A percentile compares a stretch with the other conserved stretches of the same genome.
Conservation (phyloP, 495 filamentous ascomycete species). For the Paragyromitra xinjiangensis region DNA sequence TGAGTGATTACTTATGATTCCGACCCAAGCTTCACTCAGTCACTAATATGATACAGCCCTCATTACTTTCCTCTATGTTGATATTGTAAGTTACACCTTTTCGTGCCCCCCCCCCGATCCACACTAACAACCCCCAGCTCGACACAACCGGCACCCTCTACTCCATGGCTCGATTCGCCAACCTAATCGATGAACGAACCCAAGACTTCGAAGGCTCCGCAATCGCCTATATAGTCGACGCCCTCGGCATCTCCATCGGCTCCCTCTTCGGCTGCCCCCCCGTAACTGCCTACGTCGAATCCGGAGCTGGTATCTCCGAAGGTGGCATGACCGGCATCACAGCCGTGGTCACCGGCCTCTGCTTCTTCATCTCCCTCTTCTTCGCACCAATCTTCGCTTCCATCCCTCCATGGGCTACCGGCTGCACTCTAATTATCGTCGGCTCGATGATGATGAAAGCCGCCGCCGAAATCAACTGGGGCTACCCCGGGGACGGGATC, state of each 20-base stretch:
- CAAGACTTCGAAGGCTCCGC: constrained; percentile 80
- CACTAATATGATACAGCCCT: constrained; percentile 63
- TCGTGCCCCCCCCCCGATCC: neutral
- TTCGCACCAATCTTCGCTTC: constrained; percentile 87
- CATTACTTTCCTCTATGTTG: constrained; percentile 85
- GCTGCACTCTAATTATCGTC: constrained; percentile 81
- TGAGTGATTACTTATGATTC: constrained; percentile 52
- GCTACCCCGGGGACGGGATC: constrained; percentile 72
- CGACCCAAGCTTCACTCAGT: neutral
- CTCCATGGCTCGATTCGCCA: constrained; percentile 81
- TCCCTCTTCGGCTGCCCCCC: constrained; percentile 76
- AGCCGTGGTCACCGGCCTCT: constrained; percentile 75
- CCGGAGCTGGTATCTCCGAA: constrained; percentile 83
- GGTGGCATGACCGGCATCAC: constrained; percentile 84
- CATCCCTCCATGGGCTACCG: constrained; percentile 85
- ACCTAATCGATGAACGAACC: constrained; percentile 68
- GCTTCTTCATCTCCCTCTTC: constrained; percentile 86
- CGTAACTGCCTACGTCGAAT: constrained; percentile 84
- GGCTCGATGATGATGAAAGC: constrained; percentile 81
- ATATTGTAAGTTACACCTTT: constrained; percentile 63
- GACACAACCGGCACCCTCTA: constrained; percentile 73
- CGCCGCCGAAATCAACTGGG: constrained; percentile 83
- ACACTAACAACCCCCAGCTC: constrained; percentile 56
- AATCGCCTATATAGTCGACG: constrained; percentile 80
- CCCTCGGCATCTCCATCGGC: constrained; percentile 78